phyloP scores from a whole-genome alignment of 352 stramenopile species.

The Globisporangium paddicum region DNA sequence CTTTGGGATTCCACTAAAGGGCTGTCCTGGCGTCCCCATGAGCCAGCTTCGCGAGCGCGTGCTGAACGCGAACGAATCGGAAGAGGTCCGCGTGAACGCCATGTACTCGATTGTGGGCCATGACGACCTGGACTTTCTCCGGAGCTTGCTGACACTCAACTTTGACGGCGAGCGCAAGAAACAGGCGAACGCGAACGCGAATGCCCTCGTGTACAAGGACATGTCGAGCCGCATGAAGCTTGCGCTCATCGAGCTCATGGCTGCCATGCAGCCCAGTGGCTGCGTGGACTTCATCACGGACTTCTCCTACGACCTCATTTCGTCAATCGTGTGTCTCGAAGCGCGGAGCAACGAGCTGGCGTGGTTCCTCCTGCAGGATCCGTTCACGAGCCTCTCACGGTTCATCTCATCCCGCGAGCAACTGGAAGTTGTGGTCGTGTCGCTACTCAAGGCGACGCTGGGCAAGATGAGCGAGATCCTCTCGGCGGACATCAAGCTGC shows the following conservation, averaged over 20 bases:
- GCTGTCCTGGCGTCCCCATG: conserved; percentile 47
- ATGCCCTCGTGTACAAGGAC: conserved; percentile 50
- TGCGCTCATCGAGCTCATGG: conserved; percentile 65
- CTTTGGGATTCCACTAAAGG: conserved; percentile 48
- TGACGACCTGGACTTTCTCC: conserved; percentile 69
- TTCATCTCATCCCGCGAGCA: conserved; percentile 60
- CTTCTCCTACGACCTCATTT: conserved; percentile 76
- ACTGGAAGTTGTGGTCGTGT: conserved; percentile 65
- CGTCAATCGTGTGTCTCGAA: conserved; percentile 75
- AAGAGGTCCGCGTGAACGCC: conserved; percentile 64
- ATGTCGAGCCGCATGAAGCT: conserved; percentile 74
- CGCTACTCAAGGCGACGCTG: conserved; percentile 64
- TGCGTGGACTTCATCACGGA: conserved; percentile 70
- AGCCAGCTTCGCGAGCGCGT: conserved; percentile 67
- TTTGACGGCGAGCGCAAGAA: conserved; percentile 59
- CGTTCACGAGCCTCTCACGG: conserved; percentile 64
- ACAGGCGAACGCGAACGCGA: conserved; percentile 39
- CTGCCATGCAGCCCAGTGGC: conserved; percentile 42
- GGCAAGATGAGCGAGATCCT: conserved; percentile 80
- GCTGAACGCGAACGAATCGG: conserved; percentile 43
- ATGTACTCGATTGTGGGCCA: conserved; percentile 61
- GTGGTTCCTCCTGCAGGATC: conserved; percentile 77
- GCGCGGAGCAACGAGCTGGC: conserved; percentile 79
- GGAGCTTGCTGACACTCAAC: conserved; percentile 47
- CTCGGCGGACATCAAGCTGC: conserved; percentile 59